Evolutionary conservation across 495 filamentous ascomycete species (phyloP), one percentile per base, ranked within the genome.

Genomic region (Xylaria intraflava): DNA sequence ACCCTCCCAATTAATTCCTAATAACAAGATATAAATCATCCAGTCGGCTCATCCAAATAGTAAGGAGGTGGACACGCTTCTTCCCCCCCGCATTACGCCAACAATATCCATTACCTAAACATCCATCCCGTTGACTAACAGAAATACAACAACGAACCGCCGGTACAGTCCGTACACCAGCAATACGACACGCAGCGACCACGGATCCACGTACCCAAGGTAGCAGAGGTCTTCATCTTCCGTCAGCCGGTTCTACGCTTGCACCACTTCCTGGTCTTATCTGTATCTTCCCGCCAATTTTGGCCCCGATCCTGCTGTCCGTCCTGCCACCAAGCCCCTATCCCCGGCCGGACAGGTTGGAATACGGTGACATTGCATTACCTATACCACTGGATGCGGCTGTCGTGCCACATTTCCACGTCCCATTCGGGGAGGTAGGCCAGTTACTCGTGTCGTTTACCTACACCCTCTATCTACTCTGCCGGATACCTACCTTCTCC

Each of bases 41-140:
- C 43, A 38, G 43, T 33, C 41, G 35, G 30, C 12, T 36, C 24
- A 9, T 31, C 7, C 22, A 19, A 19, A 38, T 38, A 38, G 14
- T 38, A 38, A 3, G 30, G 49, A 23, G 22, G 23, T 26, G 23
- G 23, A 42, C 62, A 47, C 56, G 35, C 53, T 75, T 72, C 72
- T n/a, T n/a, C 35, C 31, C 11, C 35, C 73, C 73, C 73, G 71
- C 73, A 72, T 68, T 61, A 67, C 64, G 60, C 56, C 58, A 65
- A 52, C 54, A 49, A 61, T 70, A 72, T 58, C 53, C 67, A 56
- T 77, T 76, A 76, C 74, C 73, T 76, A 77, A 76, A 59, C 69
- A 49, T 49, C 58, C 54, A 53, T 31, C 49, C 52, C 53, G 48
- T 73, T 77, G 74, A 77, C 74, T 77, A 77, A 77, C 69, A 74